These are phyloP conservation scores for Rhodotorula graminis DNA, from an alignment of 768 basidiomycete species.

Conservation along the genomic window DNA sequence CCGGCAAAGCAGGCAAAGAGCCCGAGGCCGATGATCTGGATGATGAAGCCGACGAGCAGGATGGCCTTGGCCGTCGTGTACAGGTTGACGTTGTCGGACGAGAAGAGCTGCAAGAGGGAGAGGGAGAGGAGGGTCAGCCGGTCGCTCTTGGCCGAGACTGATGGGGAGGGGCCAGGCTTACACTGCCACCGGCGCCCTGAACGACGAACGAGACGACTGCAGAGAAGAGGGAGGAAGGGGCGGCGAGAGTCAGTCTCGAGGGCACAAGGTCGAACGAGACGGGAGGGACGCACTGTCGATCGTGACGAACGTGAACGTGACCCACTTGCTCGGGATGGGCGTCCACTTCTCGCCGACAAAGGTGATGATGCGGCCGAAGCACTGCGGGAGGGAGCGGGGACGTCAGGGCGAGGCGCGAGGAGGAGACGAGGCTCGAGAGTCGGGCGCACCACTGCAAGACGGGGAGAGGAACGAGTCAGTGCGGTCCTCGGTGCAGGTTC, in stretches of 20 bases:
- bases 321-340: conserved; percentile 18
- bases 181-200: conserved; percentile 31
- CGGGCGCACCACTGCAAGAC: not conserved
- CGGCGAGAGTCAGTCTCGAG: not conserved
- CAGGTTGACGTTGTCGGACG: conserved; percentile 20
- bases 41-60: conserved; percentile 31
- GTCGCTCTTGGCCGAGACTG: too few species aligned
- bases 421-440: too few species aligned
- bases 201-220: conserved; percentile 19
- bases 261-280: too few species aligned
- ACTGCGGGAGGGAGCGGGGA: not conserved
- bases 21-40: conserved; percentile 30
- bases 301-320: conserved; percentile 30
- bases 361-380: conserved; percentile 16
- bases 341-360: conserved; percentile 30
- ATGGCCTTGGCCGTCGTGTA: conserved; percentile 33
- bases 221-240: not conserved
- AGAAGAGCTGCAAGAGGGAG: conserved; percentile 16
- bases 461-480: not conserved
- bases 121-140: too few species aligned
- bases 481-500: too few species aligned
- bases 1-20: conserved; percentile 29
- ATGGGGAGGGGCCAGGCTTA: too few species aligned
- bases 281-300: conserved; percentile 2
- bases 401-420: too few species aligned